phyloP scores from a whole-genome alignment of 164 flowering plant species.

The Cinnamomum micranthum region DNA sequence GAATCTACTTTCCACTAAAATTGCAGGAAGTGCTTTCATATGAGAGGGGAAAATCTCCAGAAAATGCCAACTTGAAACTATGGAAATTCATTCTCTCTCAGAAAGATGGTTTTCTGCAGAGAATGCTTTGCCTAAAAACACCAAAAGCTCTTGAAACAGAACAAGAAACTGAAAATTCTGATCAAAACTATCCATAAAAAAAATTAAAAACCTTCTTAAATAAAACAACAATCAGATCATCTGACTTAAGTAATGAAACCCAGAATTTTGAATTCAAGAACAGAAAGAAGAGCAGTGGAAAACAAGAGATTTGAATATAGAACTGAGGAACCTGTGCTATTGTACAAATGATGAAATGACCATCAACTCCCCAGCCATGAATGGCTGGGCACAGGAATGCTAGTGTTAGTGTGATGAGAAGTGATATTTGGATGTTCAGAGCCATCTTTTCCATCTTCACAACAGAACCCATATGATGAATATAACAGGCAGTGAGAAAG shows the following conservation, averaged over 20 bases:
- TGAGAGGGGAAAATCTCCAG: no score
- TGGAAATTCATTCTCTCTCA: no score
- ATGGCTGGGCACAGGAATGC: constrained; percentile 29
- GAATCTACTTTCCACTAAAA: no score
- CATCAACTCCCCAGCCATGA: constrained; percentile 66
- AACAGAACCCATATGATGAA: neutral
- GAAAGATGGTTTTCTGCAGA: no score
- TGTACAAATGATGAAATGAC: constrained; percentile 53
- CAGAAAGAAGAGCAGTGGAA: neutral
- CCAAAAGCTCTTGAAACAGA: no score
- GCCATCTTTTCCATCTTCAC: constrained; percentile 5
- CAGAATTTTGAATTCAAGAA: neutral
- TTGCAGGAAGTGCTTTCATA: no score
- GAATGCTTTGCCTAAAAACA: no score
- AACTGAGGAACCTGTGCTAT: constrained; percentile 60
- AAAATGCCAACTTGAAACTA: no score
- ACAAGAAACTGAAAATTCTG: neutral
- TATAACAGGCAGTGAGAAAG: neutral
- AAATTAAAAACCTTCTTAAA: neutral
- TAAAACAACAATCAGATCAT: neutral
- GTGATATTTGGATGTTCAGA: neutral
- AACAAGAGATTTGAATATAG: neutral
- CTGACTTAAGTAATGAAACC: neutral
- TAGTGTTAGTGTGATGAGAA: constrained; percentile 15
- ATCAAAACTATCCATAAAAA: neutral